phyloP scores from a whole-genome alignment of 768 basidiomycete species.

The Dioszegia crocea region DNA sequence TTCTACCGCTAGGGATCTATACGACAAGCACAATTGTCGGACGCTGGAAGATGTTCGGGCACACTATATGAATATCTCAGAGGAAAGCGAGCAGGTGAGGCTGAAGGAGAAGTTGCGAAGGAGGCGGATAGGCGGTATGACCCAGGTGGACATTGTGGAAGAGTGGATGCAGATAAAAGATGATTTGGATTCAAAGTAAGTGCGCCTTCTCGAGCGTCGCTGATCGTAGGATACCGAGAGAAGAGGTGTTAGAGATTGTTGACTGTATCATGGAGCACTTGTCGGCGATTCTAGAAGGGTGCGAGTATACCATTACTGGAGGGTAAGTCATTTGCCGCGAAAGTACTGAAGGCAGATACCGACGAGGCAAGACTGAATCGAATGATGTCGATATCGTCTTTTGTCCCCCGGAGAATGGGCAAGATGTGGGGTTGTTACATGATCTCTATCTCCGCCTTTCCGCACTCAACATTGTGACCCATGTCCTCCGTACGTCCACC shows the following conservation, averaged over 20 bases:
- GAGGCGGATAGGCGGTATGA: conserved; percentile 43
- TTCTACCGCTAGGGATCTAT: conserved; percentile 38
- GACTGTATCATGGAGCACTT: conserved; percentile 65
- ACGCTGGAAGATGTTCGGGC: conserved; percentile 59
- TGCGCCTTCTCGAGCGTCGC: background rate
- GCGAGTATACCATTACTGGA: conserved; percentile 70
- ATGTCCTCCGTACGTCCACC: conserved; percentile 70
- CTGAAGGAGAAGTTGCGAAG: conserved; percentile 54
- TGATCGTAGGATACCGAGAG: conserved; percentile 57
- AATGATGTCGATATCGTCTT: conserved; percentile 89
- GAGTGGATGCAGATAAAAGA: conserved; percentile 46
- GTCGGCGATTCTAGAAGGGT: conserved; percentile 61
- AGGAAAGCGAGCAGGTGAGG: conserved; percentile 50
- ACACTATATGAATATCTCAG: conserved; percentile 37
- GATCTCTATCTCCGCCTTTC: conserved; percentile 55
- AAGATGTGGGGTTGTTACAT: conserved; percentile 63
- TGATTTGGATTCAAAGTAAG: conserved; percentile 47
- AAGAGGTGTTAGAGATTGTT: conserved; percentile 76
- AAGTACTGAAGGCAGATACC: conserved; percentile 58
- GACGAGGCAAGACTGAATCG: conserved; percentile 73
- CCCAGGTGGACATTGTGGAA: conserved; percentile 46
- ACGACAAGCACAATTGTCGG: conserved; percentile 52
- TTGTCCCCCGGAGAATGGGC: conserved; percentile 59
- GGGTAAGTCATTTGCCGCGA: conserved; percentile 57
- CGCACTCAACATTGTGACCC: conserved; percentile 61